A percentile compares a stretch with the other conserved stretches of the same genome.
These are phyloP conservation scores for Scopulariopsis brevicaulis DNA, from an alignment of 2,329 filamentous ascomycete genomes.

Conservation along the genomic window DNA sequence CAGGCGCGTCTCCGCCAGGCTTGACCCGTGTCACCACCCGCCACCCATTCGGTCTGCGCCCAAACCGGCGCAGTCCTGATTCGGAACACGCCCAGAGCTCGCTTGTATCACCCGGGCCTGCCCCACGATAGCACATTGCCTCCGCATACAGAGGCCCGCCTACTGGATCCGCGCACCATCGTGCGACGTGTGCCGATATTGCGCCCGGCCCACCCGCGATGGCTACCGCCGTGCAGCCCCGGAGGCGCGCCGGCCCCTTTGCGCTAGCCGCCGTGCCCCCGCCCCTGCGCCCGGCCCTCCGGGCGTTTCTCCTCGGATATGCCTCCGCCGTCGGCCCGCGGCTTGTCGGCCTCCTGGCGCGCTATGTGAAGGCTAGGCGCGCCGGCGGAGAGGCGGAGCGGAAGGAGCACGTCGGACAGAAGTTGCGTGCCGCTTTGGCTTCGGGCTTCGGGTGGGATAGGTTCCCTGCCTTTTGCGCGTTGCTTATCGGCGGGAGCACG, in stretches of 20 bases:
- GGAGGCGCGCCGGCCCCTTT: not conserved
- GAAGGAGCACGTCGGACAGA: constrained; percentile 1
- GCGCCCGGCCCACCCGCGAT: not conserved
- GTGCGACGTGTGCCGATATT: not conserved
- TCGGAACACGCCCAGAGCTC: not conserved
- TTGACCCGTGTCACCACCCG: not conserved
- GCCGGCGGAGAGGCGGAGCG: constrained; percentile 8
- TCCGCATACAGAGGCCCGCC: not conserved
- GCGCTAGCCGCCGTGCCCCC: constrained; percentile 28
- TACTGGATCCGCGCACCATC: not conserved
- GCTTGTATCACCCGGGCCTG: not conserved
- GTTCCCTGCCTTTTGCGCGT: constrained; percentile 52
- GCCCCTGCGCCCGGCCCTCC: constrained; percentile 40
- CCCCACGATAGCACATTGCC: not conserved
- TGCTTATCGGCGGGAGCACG: constrained; percentile 46
- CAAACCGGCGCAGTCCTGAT: not conserved
- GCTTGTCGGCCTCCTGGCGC: constrained; percentile 40
- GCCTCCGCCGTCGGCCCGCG: constrained; percentile 45
- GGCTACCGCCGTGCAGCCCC: not conserved
- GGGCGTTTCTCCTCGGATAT: constrained; percentile 51
- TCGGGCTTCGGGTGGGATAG: constrained; percentile 41
- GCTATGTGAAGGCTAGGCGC: constrained; percentile 24
- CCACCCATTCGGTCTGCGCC: not conserved
- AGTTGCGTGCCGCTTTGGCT: constrained; percentile 24
- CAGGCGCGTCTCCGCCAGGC: not conserved